phyloP scores from a whole-genome alignment of 1,284 basidiomycete genomes.

The Ustilago hordei region DNA sequence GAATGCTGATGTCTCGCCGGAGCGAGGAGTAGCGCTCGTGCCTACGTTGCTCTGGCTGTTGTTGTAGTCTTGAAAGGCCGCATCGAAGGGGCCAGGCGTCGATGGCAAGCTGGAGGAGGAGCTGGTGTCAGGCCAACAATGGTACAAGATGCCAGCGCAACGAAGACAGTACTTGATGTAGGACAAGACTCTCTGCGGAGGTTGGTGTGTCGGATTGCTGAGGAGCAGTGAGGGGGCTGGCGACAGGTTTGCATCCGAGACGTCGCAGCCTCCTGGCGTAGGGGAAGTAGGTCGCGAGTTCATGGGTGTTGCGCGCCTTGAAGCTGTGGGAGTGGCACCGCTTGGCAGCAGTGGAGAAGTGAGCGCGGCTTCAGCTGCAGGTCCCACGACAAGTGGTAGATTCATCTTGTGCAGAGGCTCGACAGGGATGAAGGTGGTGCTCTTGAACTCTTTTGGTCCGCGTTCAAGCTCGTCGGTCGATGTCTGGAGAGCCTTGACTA shows the following conservation, averaged over 20 bases:
- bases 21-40: conserved; percentile 7
- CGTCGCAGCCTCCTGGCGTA: conserved; percentile 8
- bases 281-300: conserved; percentile 38
- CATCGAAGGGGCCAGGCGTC: conserved; percentile 47
- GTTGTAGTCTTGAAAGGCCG: conserved; percentile 38
- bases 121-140: conserved; percentile 68
- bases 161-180: conserved; percentile 72
- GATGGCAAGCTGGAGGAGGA: conserved; percentile 33
- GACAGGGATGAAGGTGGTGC: conserved; percentile 71
- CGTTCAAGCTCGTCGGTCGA: conserved; percentile 39
- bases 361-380: conserved; percentile 50
- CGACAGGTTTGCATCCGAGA: conserved; percentile 31
- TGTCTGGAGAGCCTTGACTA: conserved; percentile 50
- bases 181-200: conserved; percentile 53
- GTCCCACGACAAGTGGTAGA: conserved; percentile 64
- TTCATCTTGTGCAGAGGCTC: conserved; percentile 72
- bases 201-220: conserved; percentile 63
- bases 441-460: conserved; percentile 71
- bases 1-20: conserved; percentile 14
- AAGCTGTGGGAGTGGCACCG: conserved; percentile 41
- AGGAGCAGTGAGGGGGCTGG: conserved; percentile 47
- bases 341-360: conserved; percentile 36
- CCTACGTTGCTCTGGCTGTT: conserved; percentile 7
- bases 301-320: conserved; percentile 37
- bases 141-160: conserved; percentile 73